phyloP scores from a whole-genome alignment of 805 yeast genomes.

The Grigorovia jiainica region DNA sequence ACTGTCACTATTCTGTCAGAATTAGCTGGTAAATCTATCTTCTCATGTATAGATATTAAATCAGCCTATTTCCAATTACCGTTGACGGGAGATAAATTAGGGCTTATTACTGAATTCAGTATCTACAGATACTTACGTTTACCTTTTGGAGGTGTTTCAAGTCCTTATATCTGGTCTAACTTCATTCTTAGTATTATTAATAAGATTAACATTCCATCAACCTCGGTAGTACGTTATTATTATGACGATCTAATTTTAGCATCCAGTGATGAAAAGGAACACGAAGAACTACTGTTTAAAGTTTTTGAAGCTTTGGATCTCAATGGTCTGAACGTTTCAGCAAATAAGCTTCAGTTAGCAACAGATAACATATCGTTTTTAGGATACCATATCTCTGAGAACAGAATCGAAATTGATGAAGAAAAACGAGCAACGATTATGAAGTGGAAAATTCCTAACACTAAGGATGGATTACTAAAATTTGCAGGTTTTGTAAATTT shows the following conservation, averaged over 20 bases:
- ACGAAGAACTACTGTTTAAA: neutral
- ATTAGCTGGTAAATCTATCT: slow-evolving; percentile 1
- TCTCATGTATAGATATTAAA: slow-evolving; percentile 6
- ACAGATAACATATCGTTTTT: neutral
- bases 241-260: slow-evolving; percentile 4
- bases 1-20: slow-evolving; percentile 4
- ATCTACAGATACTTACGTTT: slow-evolving; percentile 2
- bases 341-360: slow-evolving; percentile 1
- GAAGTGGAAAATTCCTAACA: slow-evolving; percentile 1
- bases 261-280: neutral
- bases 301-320: neutral
- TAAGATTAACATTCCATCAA: neutral
- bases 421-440: neutral
- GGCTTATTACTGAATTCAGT: slow-evolving; percentile 5
- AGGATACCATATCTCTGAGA: slow-evolving; percentile 1
- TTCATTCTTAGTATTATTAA: slow-evolving; percentile 1
- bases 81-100: slow-evolving; percentile 3
- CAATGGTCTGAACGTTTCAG: slow-evolving; percentile 3
- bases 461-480: slow-evolving; percentile 2
- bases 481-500: slow-evolving; percentile 5
- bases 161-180: slow-evolving; percentile 5
- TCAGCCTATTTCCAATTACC: slow-evolving; percentile 7
- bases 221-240: slow-evolving; percentile 1
- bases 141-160: slow-evolving; percentile 2
- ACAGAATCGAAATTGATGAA: slow-evolving; percentile 2